These are phyloP conservation scores for Mycena maculata DNA, from an alignment of 768 basidiomycete genomes.

Conservation along the genomic window DNA sequence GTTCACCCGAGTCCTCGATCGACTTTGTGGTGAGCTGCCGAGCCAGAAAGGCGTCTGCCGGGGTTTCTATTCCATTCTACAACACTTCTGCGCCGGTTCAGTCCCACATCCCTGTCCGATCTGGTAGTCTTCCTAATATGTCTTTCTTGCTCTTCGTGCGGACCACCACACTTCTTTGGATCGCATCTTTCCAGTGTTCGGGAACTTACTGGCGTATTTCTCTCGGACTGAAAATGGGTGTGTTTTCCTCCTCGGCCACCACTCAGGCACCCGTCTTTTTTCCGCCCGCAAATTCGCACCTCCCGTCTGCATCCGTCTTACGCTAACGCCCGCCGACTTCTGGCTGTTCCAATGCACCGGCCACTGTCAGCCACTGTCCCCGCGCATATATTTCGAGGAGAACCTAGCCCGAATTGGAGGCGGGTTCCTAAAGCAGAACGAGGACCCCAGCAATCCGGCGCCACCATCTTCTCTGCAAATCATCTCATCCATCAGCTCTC, in stretches of 20 bases:
- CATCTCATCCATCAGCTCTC: constrained; percentile 29
- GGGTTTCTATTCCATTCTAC: neutral
- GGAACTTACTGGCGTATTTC: neutral
- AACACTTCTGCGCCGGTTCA: neutral
- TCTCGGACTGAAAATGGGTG: neutral
- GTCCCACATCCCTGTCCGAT: constrained; percentile 8
- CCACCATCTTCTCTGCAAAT: constrained; percentile 15
- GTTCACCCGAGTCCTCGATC: neutral
- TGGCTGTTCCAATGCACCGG: too few relatives aligned
- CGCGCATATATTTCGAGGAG: neutral
- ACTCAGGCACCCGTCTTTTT: constrained; percentile 28
- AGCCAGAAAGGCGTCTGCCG: constrained; percentile 26
- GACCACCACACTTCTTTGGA: neutral
- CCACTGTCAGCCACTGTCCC: neutral
- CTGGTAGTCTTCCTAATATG: constrained; percentile 32
- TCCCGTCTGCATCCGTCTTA: constrained; percentile 11
- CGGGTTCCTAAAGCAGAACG: constrained; percentile 20
- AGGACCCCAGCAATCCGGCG: constrained; percentile 28
- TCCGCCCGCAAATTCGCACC: constrained; percentile 4
- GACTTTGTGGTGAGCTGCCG: constrained; percentile 14
- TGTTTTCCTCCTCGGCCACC: constrained; percentile 6
- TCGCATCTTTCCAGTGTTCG: neutral
- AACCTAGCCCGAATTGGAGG: neutral
- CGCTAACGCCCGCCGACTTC: constrained; percentile 2
- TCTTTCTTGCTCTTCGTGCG: neutral